A percentile compares a stretch with the other conserved stretches of the same genome.
Evolutionary conservation across 768 basidiomycete genomes (phyloP).

Genomic region (Mycena amicta): DNA sequence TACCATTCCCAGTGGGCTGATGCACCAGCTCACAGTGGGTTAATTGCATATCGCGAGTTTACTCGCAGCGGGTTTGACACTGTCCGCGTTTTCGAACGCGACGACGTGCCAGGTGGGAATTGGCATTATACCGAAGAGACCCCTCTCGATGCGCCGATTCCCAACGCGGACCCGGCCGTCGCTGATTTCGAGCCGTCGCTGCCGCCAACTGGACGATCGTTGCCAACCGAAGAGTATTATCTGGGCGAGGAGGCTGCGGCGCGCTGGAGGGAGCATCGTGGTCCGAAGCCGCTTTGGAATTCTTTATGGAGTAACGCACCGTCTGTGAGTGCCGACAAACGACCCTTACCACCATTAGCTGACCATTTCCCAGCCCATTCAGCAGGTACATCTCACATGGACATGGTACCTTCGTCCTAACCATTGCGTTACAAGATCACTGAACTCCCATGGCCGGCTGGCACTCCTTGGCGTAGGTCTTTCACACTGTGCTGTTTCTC

Average conservation of each 20-base stretch:
- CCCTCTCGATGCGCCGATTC: constrained; percentile 29
- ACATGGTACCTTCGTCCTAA: no score
- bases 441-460: constrained; percentile 1
- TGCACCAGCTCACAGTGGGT: background rate
- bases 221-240: constrained; percentile 10
- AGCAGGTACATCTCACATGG: no score
- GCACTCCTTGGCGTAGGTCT: constrained; percentile 4
- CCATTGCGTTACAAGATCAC: no score
- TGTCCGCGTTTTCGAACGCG: constrained; percentile 41
- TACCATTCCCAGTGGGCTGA: background rate
- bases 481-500: background rate
- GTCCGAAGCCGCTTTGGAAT: constrained; percentile 25
- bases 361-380: constrained; percentile 18
- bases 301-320: constrained; percentile 25
- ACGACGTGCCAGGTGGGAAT: constrained; percentile 40
- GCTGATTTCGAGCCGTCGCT: background rate
- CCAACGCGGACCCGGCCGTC: background rate
- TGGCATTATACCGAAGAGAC: constrained; percentile 47
- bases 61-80: background rate
- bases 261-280: constrained; percentile 7
- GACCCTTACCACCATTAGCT: background rate
- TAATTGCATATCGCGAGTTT: background rate
- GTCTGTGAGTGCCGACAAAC: constrained; percentile 14
- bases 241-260: background rate
- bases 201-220: background rate